Evolutionary conservation across 176 grass and related monocot genomes (phyloP), one percentile per base, ranked within the genome.

Genomic region (Aegilops tauschii): DNA sequence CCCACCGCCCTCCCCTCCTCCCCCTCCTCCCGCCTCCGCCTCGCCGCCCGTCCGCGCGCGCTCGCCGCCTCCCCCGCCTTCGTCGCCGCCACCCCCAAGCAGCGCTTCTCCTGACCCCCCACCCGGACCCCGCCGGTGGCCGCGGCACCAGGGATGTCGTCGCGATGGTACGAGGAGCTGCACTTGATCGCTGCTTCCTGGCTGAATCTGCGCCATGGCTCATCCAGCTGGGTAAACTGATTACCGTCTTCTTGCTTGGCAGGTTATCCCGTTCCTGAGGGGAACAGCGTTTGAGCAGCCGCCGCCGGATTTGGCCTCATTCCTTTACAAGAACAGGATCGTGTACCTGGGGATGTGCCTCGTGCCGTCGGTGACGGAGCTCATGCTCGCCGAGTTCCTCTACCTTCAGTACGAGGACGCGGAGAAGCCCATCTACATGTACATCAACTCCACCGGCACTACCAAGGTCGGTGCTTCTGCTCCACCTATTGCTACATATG

Each of bases 371-470:
- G 88, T 96, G 59, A 94, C 86, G 45, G 92, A 98, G 86, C 71
- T 98, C 72, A 86, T 98, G 86, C 85, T 94, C 34, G 88, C 92
- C 18, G 93, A 96, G 78, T 93, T 98, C 73, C 88, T 98, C 69
- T 92, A 91, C 80, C 93, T 98, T n/a, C 90, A 95, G 84, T 85
- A 92, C 71, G 90, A 94, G 17, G 93, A 98, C 82, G 75, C 86
- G 16, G 84, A 94, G 58, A 98, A 92, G 71, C 95, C 96, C 62
- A 95, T 98, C 78, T 98, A 95, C 73, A 82, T 98, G 73, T 95
- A 98, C 81, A 95, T 98, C 74, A 93, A 98, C 83, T 98, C 93
- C 65, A 98, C 96, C 28, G 96, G 96, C 45, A 95, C 92, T 63
- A 95, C 89, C 71, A 93, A 98, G 90, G 96, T 87, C 20, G 36